phyloP scores from a whole-genome alignment of 176 grass and related monocot species.

The Musa itinerans region DNA sequence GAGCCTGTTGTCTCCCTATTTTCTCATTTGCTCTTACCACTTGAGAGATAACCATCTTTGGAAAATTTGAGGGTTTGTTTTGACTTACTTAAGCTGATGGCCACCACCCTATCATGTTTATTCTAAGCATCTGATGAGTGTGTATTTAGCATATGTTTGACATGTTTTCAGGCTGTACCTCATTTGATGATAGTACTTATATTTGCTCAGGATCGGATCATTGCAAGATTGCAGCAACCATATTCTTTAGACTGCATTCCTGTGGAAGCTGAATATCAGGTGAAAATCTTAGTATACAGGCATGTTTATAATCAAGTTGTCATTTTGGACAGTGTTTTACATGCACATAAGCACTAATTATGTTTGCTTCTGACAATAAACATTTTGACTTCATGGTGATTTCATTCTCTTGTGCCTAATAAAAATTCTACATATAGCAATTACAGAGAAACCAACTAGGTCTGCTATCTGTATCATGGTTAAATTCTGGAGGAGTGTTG shows the following conservation, averaged over 20 bases:
- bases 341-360: neutral
- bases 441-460: neutral
- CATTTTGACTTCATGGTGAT: neutral
- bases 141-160: constrained; percentile 12
- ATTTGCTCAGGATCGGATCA: constrained; percentile 82
- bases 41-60: neutral
- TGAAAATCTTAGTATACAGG: constrained; percentile 4
- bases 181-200: constrained; percentile 11
- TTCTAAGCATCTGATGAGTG: neutral
- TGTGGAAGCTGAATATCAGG: constrained; percentile 99
- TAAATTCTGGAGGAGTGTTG: neutral
- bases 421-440: neutral
- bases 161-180: neutral
- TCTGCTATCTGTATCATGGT: neutral
- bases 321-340: neutral
- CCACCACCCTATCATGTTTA: neutral
- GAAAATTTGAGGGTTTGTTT: neutral
- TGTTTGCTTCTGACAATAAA: neutral
- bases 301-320: neutral
- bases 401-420: neutral
- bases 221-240: constrained; percentile 92
- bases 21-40: neutral
- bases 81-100: neutral
- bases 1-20: neutral
- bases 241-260: constrained; percentile 99